Evolutionary conservation across 345 rosid species (phyloP).

Genomic region (Acer campestre): DNA sequence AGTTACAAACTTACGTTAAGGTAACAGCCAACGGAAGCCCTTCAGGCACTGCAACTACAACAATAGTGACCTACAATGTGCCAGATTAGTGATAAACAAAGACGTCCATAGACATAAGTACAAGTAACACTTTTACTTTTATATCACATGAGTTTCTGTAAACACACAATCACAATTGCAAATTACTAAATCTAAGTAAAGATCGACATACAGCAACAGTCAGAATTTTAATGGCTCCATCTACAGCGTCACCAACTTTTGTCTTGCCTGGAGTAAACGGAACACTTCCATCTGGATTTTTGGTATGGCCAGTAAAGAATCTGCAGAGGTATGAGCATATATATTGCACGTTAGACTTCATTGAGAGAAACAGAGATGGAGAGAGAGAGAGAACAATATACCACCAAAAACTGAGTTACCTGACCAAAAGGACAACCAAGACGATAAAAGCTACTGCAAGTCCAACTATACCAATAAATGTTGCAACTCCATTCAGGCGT

Average conservation of each 20-base stretch:
- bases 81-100: conserved; percentile 16
- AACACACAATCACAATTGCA: not conserved
- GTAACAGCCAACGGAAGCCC: conserved; percentile 99
- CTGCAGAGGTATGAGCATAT: conserved; percentile 37
- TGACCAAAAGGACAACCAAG: conserved; percentile 74
- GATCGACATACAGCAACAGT: conserved; percentile 79
- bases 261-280: conserved; percentile 70
- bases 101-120: not conserved
- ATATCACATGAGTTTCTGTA: not conserved
- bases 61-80: conserved; percentile 80
- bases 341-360: not conserved
- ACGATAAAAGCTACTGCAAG: conserved; percentile 81
- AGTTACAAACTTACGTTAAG: conserved; percentile 67
- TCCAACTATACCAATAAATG: conserved; percentile 94
- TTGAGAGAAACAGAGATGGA: not conserved
- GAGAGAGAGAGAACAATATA: conserved; percentile 15
- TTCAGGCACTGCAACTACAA: conserved; percentile 98
- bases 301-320: conserved; percentile 78
- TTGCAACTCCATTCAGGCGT: conserved; percentile 95
- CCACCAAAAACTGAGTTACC: conserved; percentile 43
- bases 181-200: conserved; percentile 7
- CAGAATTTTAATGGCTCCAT: conserved; percentile 74
- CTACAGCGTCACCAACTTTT: conserved; percentile 51
- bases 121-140: not conserved
- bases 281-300: conserved; percentile 40